Evolutionary conservation across 169 alveolate species (phyloP), one percentile per base, ranked within the genome.

Genomic region (Cyclospora cayetanensis): DNA sequence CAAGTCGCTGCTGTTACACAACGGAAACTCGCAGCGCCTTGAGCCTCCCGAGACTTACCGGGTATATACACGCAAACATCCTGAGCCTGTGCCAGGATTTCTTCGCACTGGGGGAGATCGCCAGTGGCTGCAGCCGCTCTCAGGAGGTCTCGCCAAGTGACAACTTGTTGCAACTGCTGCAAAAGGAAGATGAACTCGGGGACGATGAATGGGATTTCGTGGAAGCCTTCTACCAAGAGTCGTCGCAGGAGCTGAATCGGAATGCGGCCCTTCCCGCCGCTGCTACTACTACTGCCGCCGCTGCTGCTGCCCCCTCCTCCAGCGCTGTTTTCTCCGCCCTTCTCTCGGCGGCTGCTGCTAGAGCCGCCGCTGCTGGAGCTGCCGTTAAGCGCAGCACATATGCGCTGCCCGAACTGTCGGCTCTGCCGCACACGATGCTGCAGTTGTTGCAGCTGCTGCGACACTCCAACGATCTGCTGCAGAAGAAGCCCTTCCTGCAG

Each of bases 111-210:
- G 60, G 50, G 90, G 34, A 89, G 83, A 65, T 89, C 93, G 27
- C 93, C 93, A n/a, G 88, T 82, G 27, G 93, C 76, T 42, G 89
- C 90, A 43, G 93, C 93, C 76, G 93, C 66, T 11, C 85, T 79
- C 84, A 89, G 83, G 53, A 89, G 77, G 84, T 76, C 89, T 55
- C 93, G 25, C 93, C 93, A 89, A 41, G 93, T 89, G 35, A 89
- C 79, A 55, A 89, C 85, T 68, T 89, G 93, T 70, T 89, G 93
- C 68, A 89, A 90, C 80, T 89, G 93, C 90, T 89, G 93, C 79
- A 89, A 82, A 52, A 89, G 83, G 55, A 52, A 89, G 5, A 76
- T 34, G 27, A 89, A 89, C 70, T 89, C 93, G 7, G 93, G 93
- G 25, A 89, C 93, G 1, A 89, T 27, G 25, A 41, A 89, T 0